Base-by-base conservation (phyloP, 495 filamentous ascomycete genomes). In the Aspergillus ostianus region DNA sequence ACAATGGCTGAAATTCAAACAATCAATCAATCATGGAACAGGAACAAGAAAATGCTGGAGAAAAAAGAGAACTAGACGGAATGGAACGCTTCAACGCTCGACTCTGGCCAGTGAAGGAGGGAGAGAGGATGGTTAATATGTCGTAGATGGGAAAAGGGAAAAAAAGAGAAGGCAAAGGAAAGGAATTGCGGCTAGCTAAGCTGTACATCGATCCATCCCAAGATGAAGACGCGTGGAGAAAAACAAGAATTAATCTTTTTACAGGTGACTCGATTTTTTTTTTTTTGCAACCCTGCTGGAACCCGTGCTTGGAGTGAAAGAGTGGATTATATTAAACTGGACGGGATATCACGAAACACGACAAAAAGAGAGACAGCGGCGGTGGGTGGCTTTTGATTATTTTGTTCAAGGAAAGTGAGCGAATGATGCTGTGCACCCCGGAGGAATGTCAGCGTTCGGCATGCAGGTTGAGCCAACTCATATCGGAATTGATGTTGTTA, bases 401-500 rank as follows among this genome's bases (percentile, higher is more conserved):
- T n/a, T 30, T 30, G 21, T 49, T 47, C 23, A 47, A 53, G 20
- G 57, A 48, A 20, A n/a, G 57, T 59, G 32, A 21, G 46, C 7
- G n/a, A 48, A 48, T 18, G 46, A 8, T 19, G 21, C n/a, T 18
- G 12, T 17, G 26, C 30, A 26, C 9, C 26, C 8, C 23, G 23
- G 23, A 26, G 55, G 41, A 41, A 20, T 8, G 17, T 71, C 58
- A 78, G 57, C 67, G 68, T 17, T 72, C 70, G 29, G 68, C 69
- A 23, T 77, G 55, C 8, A 92, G 71, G 68, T 91, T 91, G 45
- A 92, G 72, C 89, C 89, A 92, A 73, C 87, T 90, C 84, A 92
- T 88, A 70, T 92, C 89, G 26, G 77, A 73, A 57, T 79, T 77
- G 62, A 72, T 55, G 46, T 75, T 74, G 49, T 57, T 52, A 5